Evolutionary conservation across 1,139 yeast species (phyloP), one percentile per base, ranked within the genome.

Genomic region (Taiozyma onychis): DNA sequence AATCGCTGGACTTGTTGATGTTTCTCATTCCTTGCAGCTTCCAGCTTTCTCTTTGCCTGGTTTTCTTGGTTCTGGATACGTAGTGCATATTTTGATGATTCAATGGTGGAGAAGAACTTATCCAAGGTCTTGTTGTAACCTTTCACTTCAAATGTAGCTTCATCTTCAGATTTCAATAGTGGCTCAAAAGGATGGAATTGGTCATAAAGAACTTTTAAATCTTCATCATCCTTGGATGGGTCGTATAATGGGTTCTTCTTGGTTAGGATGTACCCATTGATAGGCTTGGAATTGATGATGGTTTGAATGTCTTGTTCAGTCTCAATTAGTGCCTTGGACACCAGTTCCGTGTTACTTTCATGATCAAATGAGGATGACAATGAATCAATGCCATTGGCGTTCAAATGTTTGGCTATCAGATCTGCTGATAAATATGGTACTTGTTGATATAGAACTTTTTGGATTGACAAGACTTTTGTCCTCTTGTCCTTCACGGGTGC

Each of bases 171-270:
- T 48, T 74, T 72, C 53, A 77, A 72, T 50, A 67, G 63, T 0
- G 96, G 96, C 48, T 74, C 66, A 65, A 85, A 90, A 0, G 98
- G 97, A 66, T 88, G 95, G 64, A 89, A 93, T 54, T 88, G 95
- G 50, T 88, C 95, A 56, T 78, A 87, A 2, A 84, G 66, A 51
- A 70, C 81, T 57, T 82, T 80, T 60, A 78, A 70, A 39, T 66
- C 69, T 3, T 62, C 58, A 1, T 62, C 63, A 39, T 69, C 69
- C 24, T 70, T 75, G 4, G 69, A 63, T 14, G 63, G 55, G 41
- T 69, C 66, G 58, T 68, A 79, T 10, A 75, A 67, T 1, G 77
- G 76, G 59, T 87, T 88, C 57, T 71, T 75, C 58, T 81, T 84
- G 13, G 85, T 75, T 1, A 89, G 73, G 49, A 91, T 85, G 57